Base-by-base conservation (phyloP, 2,329 filamentous ascomycete genomes). In the Cercospora sojina region DNA sequence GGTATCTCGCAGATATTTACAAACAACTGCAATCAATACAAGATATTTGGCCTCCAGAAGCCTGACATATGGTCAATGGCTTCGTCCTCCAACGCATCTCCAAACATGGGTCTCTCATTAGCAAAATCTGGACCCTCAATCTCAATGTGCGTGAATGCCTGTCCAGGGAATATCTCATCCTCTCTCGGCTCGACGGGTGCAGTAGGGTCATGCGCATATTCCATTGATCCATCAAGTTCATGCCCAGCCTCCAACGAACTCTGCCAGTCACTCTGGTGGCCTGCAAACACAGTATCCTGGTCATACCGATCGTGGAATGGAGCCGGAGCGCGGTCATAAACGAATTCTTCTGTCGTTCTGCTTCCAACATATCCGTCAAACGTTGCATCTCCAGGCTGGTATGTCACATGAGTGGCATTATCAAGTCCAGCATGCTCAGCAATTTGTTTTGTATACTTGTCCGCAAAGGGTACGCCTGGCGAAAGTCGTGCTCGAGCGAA, bases 41-140 rank as follows among this genome's bases (percentile, higher is more conserved):
- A 66, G 63, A 70, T 79, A 69, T 83, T 77, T 12, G 80, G 80
- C 70, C 77, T 78, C 81, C 81, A 83, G 72, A 83, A 83, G 5
- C 77, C 74, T 10, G 71, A 72, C 58, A 78, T 72, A 2, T 69
- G 71, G 47, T 71, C 67, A 10, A 61, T 60, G 12, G 41, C 18
- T 25, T 43, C 59, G 23, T 43, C 32, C 32, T 63, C 59, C 18
- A 27, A 16, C 18, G 18, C 31, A 23, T 47, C 9, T 31, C 20
- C 29, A 55, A 12, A 12, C 27, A 27, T 25, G 25, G 18, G 20
- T 47, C 12, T 25, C n/a, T 59, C 32, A 9, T 41, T 41, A 8
- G 16, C 35, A 41, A 41, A 10, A 25, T 9, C 9, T 47, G 35
- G 8, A 8, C 10, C 20, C 12, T 31, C n/a, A 4, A 2, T 41